phyloP scores from a whole-genome alignment of 345 rosid species.

The Arabidopsis arenosa region DNA sequence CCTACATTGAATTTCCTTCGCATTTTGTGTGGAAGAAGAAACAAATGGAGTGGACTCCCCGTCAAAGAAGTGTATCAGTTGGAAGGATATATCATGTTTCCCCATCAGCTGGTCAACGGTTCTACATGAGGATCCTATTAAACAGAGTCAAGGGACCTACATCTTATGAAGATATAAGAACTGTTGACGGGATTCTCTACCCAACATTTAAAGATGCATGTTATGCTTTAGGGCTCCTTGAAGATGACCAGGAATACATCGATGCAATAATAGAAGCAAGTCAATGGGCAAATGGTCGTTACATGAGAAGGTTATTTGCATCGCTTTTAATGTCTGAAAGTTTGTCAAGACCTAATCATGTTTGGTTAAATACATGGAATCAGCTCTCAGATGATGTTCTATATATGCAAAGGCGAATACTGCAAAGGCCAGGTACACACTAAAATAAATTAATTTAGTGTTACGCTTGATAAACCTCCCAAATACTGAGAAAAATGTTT shows the following conservation, averaged over 20 bases:
- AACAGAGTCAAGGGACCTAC: background rate
- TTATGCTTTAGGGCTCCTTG: background rate
- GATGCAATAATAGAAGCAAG: background rate
- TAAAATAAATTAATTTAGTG: too few species aligned
- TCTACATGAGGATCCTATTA: background rate
- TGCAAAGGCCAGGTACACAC: background rate
- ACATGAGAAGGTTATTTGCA: background rate
- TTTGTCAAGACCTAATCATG: background rate
- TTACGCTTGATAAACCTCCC: background rate
- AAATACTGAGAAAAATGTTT: background rate
- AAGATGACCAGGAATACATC: background rate
- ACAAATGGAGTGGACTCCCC: background rate
- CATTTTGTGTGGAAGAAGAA: background rate
- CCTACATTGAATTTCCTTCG: background rate
- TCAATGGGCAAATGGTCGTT: background rate
- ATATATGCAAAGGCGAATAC: background rate
- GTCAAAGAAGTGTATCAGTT: background rate
- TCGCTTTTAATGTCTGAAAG: background rate
- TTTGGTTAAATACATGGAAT: background rate
- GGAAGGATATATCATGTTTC: background rate
- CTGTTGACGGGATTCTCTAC: background rate
- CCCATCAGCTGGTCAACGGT: background rate
- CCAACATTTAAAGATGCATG: slow-evolving; percentile 7
- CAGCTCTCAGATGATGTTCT: background rate
- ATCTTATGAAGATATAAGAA: background rate